A percentile compares a stretch with the other conserved stretches of the same genome.
Conservation (phyloP, 208 protist species). For the Spironucleus salmonicida region DNA sequence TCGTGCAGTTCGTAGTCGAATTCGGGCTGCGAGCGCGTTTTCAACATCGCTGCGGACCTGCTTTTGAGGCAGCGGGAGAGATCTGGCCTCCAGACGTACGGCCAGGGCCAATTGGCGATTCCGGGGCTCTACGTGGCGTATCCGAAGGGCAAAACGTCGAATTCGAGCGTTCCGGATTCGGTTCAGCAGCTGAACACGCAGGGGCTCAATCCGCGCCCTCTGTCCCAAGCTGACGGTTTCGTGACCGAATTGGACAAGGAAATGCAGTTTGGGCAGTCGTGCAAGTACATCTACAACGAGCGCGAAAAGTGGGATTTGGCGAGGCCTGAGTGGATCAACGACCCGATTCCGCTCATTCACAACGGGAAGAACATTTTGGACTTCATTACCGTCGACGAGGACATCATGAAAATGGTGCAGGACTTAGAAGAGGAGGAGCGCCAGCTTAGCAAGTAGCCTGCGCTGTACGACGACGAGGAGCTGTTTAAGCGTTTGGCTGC, state of each 20-base stretch:
- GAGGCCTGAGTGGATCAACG: slow-evolving; percentile 82
- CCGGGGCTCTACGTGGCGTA: slow-evolving; percentile 52
- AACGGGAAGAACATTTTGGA: slow-evolving; percentile 98
- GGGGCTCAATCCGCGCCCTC: background rate
- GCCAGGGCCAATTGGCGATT: slow-evolving; percentile 63
- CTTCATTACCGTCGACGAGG: slow-evolving; percentile 79
- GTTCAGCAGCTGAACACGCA: slow-evolving; percentile 43
- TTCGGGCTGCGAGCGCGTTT: no score
- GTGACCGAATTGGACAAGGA: slow-evolving; percentile 62
- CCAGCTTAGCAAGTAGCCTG: slow-evolving; percentile 63
- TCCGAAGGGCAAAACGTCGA: slow-evolving; percentile 46
- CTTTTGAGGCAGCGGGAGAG: no score
- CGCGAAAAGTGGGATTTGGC: slow-evolving; percentile 56
- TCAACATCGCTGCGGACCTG: no score
- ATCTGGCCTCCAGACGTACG: no score
- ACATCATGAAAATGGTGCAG: slow-evolving; percentile 63
- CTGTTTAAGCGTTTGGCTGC: slow-evolving; percentile 27
- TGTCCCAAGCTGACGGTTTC: slow-evolving; percentile 19
- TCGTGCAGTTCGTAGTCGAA: no score
- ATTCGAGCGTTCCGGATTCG: slow-evolving; percentile 57
- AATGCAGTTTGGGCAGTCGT: slow-evolving; percentile 68
- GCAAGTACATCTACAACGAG: slow-evolving; percentile 64
- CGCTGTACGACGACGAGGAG: slow-evolving; percentile 68
- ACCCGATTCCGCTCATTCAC: slow-evolving; percentile 95
- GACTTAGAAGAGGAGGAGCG: slow-evolving; percentile 64